A percentile compares a stretch with the other conserved stretches of the same genome.
Conservation (phyloP, 148 eudicot species). For the Arbutus unedo region DNA sequence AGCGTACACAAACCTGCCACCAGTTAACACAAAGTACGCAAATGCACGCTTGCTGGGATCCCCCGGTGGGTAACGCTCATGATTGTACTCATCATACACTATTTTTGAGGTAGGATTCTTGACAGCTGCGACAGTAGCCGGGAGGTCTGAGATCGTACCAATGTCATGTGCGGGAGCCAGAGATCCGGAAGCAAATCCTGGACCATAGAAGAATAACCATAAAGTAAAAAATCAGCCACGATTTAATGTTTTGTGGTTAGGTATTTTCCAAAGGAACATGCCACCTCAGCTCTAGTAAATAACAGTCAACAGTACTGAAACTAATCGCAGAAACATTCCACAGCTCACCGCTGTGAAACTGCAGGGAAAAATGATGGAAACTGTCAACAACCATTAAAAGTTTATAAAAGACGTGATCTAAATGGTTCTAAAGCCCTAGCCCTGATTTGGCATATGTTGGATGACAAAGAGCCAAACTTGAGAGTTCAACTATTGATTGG, state of each 20-base stretch:
- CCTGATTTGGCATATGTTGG: too few relatives aligned
- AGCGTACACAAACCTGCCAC: conserved; percentile 29
- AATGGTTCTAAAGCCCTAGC: too few relatives aligned
- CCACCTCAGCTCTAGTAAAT: background rate
- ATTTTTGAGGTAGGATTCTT: conserved; percentile 29
- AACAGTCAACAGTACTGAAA: background rate
- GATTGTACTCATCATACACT: conserved; percentile 23
- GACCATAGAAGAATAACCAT: background rate
- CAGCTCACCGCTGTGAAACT: background rate
- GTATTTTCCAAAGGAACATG: background rate
- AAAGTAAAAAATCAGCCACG: background rate
- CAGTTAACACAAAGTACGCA: conserved; percentile 25
- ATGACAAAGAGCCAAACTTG: too few relatives aligned
- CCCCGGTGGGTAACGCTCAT: conserved; percentile 29
- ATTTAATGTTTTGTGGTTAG: background rate
- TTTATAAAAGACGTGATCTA: too few relatives aligned
- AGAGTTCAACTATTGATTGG: too few relatives aligned
- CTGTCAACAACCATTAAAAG: too few relatives aligned
- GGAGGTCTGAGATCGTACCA: conserved; percentile 16
- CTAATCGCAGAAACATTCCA: background rate
- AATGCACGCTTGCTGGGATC: conserved; percentile 32
- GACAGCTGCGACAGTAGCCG: conserved; percentile 26
- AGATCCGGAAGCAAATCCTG: conserved; percentile 13
- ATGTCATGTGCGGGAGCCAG: conserved; percentile 3
- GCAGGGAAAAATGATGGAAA: background rate